A percentile compares a stretch with the other conserved stretches of the same genome.
These are phyloP conservation scores for Aspergillus melleus DNA, from an alignment of 2,329 filamentous ascomycete species.

Conservation along the genomic window DNA sequence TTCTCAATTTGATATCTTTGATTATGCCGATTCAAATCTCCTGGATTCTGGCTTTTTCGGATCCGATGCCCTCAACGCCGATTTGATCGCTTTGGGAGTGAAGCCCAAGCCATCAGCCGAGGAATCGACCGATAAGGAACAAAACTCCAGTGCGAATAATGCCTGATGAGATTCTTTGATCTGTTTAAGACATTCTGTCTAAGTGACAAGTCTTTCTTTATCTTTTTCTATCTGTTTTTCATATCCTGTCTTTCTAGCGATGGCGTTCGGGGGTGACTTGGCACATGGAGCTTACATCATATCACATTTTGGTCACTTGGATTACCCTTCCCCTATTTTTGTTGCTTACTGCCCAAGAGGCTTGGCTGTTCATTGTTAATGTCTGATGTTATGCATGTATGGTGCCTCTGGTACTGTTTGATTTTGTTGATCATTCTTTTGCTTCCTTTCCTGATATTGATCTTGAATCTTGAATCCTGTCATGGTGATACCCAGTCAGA, in stretches of 20 bases:
- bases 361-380: background rate
- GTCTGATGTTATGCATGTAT: background rate
- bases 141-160: constrained; percentile 10
- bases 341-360: background rate
- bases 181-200: constrained; percentile 2
- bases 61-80: constrained; percentile 32
- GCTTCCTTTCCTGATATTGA: background rate
- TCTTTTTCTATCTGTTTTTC: constrained; percentile 9
- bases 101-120: constrained; percentile 22
- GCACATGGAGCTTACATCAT: background rate
- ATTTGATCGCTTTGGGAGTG: constrained; percentile 21
- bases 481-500: too few relatives aligned
- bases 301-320: background rate
- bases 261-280: constrained; percentile 13
- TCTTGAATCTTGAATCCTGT: background rate
- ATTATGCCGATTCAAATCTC: constrained; percentile 28
- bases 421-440: background rate
- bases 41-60: constrained; percentile 41
- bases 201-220: background rate
- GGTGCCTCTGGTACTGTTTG: background rate
- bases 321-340: background rate
- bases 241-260: constrained; percentile 14
- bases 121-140: constrained; percentile 16
- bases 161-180: constrained; percentile 21
- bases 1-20: constrained; percentile 32